Evolutionary conservation across 2,329 filamentous ascomycete genomes (phyloP).

Genomic region (Albophoma yamanashiensis): DNA sequence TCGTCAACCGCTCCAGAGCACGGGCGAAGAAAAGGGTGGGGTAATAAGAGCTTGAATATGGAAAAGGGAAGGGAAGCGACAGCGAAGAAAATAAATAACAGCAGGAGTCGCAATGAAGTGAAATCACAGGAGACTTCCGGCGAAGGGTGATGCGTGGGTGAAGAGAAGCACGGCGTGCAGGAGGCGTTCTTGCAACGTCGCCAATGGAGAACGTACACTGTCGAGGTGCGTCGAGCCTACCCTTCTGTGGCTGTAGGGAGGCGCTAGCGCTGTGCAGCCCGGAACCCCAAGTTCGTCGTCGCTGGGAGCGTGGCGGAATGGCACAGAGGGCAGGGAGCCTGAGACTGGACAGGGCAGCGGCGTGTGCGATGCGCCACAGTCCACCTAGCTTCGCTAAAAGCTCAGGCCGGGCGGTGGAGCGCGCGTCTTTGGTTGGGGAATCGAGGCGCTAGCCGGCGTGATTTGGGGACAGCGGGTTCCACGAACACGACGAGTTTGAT

Average conservation of each 20-base stretch:
- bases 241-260: background rate
- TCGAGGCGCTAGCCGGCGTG: background rate
- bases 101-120: background rate
- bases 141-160: background rate
- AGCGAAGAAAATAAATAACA: background rate
- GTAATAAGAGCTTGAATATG: background rate
- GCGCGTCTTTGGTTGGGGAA: background rate
- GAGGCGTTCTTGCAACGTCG: background rate
- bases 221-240: background rate
- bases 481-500: background rate
- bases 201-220: background rate
- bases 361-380: background rate
- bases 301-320: background rate
- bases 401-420: background rate
- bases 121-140: background rate
- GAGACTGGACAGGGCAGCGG: background rate
- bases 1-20: conserved; percentile 1
- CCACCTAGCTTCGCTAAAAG: background rate
- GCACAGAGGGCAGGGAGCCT: background rate
- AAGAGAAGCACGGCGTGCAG: background rate
- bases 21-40: background rate
- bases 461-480: background rate
- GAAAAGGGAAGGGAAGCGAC: background rate
- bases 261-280: background rate
- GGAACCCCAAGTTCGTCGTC: background rate